Evolutionary conservation across 2,329 filamentous ascomycete genomes (phyloP).

Genomic region (Aspergillus sp.): DNA sequence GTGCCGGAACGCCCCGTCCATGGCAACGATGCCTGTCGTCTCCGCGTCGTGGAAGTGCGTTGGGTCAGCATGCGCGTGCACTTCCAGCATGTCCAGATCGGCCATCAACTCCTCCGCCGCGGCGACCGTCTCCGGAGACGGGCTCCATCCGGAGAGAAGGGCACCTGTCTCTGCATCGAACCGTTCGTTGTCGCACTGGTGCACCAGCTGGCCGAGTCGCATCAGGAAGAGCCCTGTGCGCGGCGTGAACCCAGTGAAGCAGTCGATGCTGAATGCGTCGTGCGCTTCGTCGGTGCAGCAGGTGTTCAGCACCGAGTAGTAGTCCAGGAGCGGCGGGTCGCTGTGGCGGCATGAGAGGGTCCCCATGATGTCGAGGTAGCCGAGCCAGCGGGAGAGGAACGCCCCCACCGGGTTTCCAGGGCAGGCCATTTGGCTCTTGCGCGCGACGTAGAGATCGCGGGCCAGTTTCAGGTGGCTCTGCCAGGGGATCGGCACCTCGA

Average conservation of each 20-base stretch:
- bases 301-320: conserved; percentile 42
- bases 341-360: conserved; percentile 62
- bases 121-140: conserved; percentile 52
- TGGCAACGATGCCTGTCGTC: conserved; percentile 56
- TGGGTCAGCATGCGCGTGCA: conserved; percentile 37
- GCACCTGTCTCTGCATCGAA: conserved; percentile 53
- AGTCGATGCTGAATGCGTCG: conserved; percentile 71
- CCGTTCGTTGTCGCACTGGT: conserved; percentile 65
- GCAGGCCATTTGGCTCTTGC: conserved; percentile 58
- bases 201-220: conserved; percentile 68
- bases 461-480: conserved; percentile 75
- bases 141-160: conserved; percentile 57
- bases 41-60: conserved; percentile 41
- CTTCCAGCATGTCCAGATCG: conserved; percentile 59
- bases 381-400: conserved; percentile 80
- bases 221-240: conserved; percentile 69
- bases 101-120: conserved; percentile 60
- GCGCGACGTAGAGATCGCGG: conserved; percentile 69
- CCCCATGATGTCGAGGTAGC: conserved; percentile 78
- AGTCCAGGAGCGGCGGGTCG: conserved; percentile 54
- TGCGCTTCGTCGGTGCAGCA: conserved; percentile 55
- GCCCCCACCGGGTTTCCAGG: conserved; percentile 60
- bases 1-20: conserved; percentile 77
- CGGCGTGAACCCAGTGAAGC: conserved; percentile 75
- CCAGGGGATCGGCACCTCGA: conserved; percentile 79